Evolutionary conservation across 805 yeast genomes (phyloP), one percentile per base, ranked within the genome.

Genomic region (Kodamaea kakaduensis): DNA sequence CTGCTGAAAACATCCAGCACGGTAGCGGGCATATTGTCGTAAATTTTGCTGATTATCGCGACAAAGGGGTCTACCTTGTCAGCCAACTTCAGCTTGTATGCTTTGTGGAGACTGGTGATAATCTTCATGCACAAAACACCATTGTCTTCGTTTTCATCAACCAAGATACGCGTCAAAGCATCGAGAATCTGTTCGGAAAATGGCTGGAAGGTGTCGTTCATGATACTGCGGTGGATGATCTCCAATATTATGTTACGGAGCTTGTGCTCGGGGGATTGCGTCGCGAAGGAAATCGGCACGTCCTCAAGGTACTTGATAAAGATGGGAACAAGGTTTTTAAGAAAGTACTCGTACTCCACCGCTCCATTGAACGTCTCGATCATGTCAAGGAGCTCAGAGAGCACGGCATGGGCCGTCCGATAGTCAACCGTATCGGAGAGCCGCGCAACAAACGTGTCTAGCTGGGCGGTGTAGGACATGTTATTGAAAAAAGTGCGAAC

Each of bases 61-160:
- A 90, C 75, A 47, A 93, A 94, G 2, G 81, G 79, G 42, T 75
- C 81, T 2, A 90, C 95, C 46, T 81, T 78, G 12, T 78, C 88
- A 12, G 72, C 66, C 34, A 89, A 62, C 16, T 69, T 64, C 9
- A 71, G 53, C 61, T 86, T 90, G 64, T 84, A 90, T 1, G 89
- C 77, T 56, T 93, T 84, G 63, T 89, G 96, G 31, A 90, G 63
- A 19, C 83, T 75, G 12, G 97, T 86, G 32, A 89, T 71, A 37
- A 87, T 81, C 54, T 86, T 88, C 83, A 93, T 78, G 56, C 95
- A 83, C 34, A 87, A 68, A 1, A 88, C 86, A 33, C 97, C 97
- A 56, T 93, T 93, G 42, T 89, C 97, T 58, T 94, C 99, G 55
- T 93, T 93, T 52, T 94, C 99, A 10, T 64, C 68, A 13, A 73